phyloP scores from a whole-genome alignment of 163 green algal species.

The Chlamydomonas reinhardtii region DNA sequence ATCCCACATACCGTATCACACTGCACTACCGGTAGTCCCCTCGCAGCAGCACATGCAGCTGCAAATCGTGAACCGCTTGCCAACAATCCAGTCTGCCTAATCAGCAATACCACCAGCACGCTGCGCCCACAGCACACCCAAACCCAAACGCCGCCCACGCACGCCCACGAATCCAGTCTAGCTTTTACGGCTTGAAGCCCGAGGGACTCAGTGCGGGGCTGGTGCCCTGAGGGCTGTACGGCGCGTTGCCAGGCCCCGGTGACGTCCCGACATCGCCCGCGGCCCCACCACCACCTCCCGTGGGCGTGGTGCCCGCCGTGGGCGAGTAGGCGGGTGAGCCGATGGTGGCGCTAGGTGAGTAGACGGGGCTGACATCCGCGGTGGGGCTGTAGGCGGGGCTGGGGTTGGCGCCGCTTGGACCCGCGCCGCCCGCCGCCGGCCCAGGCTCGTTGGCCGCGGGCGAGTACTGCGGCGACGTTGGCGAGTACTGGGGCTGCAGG shows the following conservation, averaged over 20 bases:
- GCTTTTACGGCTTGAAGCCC: slow-evolving; percentile 11
- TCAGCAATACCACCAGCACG: too few relatives aligned
- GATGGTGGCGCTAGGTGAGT: neutral
- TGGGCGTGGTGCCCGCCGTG: slow-evolving; percentile 11
- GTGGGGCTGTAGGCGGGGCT: neutral
- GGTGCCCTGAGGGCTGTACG: slow-evolving; percentile 35
- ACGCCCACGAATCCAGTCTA: neutral
- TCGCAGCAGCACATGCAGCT: too few relatives aligned
- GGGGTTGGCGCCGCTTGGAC: neutral
- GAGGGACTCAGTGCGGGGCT: slow-evolving; percentile 11
- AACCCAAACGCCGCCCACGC: neutral
- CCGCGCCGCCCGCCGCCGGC: neutral
- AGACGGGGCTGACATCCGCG: neutral
- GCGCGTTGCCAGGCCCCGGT: neutral
- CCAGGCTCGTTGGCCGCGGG: neutral
- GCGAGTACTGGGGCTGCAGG: slow-evolving; percentile 76
- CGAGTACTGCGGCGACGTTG: slow-evolving; percentile 75
- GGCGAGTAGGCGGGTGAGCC: slow-evolving; percentile 14
- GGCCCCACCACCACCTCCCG: too few relatives aligned
- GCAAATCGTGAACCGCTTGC: too few relatives aligned
- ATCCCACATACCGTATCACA: too few relatives aligned
- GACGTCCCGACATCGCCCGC: neutral
- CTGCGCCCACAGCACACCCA: too few relatives aligned
- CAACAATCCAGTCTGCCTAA: too few relatives aligned
- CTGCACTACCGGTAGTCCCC: too few relatives aligned